Percentiles rank a stretch among this genome's conserved stretches.
These are phyloP conservation scores for Plasmopara halstedii DNA, from an alignment of 352 stramenopile genomes.

Conservation along the genomic window DNA sequence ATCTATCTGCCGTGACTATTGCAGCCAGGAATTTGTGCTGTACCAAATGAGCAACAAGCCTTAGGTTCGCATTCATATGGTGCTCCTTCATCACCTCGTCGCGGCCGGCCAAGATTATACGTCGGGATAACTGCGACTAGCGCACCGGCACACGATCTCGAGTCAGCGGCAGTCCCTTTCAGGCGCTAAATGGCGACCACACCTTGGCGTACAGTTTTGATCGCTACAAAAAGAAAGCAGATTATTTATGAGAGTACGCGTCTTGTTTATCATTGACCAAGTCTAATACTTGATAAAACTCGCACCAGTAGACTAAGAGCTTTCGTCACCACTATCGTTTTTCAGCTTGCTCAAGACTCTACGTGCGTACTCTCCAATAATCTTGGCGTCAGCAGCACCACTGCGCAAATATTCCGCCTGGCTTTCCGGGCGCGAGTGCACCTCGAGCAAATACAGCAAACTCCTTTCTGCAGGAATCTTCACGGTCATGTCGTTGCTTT, in stretches of 20 bases:
- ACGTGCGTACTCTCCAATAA: constrained; percentile 83
- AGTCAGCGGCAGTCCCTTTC: constrained; percentile 14
- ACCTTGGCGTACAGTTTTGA: neutral
- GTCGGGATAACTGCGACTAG: constrained; percentile 8
- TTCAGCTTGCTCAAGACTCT: constrained; percentile 85
- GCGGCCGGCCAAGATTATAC: constrained; percentile 13
- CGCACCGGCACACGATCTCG: constrained; percentile 14
- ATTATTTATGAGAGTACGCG: neutral
- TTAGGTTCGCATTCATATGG: constrained; percentile 20
- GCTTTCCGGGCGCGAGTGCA: constrained; percentile 76
- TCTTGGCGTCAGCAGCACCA: constrained; percentile 59
- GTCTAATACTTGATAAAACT: neutral
- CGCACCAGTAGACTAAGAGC: constrained; percentile 30
- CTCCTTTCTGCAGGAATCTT: constrained; percentile 82
- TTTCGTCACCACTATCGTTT: constrained; percentile 77
- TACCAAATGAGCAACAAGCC: constrained; percentile 60
- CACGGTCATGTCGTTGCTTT: constrained; percentile 84
- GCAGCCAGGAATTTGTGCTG: constrained; percentile 67
- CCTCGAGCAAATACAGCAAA: constrained; percentile 82
- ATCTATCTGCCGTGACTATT: too few species aligned
- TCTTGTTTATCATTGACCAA: neutral
- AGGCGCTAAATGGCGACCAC: constrained; percentile 16
- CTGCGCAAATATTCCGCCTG: constrained; percentile 58
- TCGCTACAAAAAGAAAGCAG: neutral
- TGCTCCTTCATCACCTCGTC: constrained; percentile 17